Base-by-base conservation (phyloP, 148 eudicot genomes). In the Vaccinium corymbosum region DNA sequence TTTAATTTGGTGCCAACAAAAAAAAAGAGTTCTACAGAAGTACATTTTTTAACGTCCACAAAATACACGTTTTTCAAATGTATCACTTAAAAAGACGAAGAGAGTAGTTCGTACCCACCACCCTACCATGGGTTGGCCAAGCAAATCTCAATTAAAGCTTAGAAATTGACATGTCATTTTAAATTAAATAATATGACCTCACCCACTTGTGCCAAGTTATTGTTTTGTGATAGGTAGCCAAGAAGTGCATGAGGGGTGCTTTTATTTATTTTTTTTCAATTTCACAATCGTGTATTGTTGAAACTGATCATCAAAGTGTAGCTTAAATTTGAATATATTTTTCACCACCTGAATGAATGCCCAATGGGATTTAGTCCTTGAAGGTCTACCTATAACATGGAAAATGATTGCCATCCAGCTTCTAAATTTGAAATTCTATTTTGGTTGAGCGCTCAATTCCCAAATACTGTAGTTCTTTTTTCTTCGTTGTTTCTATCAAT, bases 401-500 rank as follows among this genome's bases (percentile, higher is more conserved):
- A 66, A 66, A 66, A 66, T 25, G 72, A 66, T 66, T 66, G 27
- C 27, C 72, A 66, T 66, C 72, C 12, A 66, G 72, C 46, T 42
- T 66, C 11, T 27, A 12, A 66, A 11, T 66, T 66, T 66, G 38
- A 25, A 66, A 66, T 66, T 27, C 72, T 27, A 27, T 13, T 66
- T 11, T 66, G 27, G 72, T 66, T 66, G 72, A 66, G 38, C 72
- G 72, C 72, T 66, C 72, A 66, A 66, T 66, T 66, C 72, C 22
- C 22, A 25, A 66, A 3, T 8, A n/a, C n/a, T n/a, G n/a, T n/a
- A 66, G 38, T 35, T 35, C 38, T 35, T 35, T 9, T 51, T 9
- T 51, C 1, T 51, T 51, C 10, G 2, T 51, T 51, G 0, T 12
- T 51, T 9, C 53, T 51, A 51, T 51, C 53, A 51, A 51, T 51